These are phyloP conservation scores for Fabrea salina DNA, from an alignment of 169 alveolate species.

Conservation along the genomic window DNA sequence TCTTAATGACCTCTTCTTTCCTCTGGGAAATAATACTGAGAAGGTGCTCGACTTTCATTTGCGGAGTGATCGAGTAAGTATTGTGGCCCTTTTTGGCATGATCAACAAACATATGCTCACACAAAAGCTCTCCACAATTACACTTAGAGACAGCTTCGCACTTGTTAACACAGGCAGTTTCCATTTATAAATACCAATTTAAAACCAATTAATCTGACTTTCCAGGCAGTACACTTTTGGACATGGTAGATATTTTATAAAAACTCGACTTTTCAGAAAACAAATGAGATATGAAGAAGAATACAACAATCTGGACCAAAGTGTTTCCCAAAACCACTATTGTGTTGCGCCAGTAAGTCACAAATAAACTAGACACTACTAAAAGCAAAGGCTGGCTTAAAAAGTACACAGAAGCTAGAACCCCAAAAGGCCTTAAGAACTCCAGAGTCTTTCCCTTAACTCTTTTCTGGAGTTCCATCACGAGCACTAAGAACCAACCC, in stretches of 20 bases:
- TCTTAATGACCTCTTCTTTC: too few relatives aligned
- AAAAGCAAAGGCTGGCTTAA: not conserved
- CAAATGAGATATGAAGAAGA: not conserved
- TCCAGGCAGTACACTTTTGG: slow-evolving; percentile 17
- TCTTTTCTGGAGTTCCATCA: not conserved
- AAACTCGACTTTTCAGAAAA: not conserved
- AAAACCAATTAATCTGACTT: not conserved
- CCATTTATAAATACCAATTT: not conserved
- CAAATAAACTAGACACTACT: not conserved
- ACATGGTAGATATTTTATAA: slow-evolving; percentile 12
- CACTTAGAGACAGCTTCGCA: too few relatives aligned
- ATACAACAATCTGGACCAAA: not conserved
- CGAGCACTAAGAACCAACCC: not conserved
- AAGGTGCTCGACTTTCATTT: too few relatives aligned
- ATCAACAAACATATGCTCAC: too few relatives aligned
- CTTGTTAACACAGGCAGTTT: too few relatives aligned
- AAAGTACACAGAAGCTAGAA: not conserved
- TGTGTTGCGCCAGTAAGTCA: not conserved
- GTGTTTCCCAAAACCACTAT: not conserved
- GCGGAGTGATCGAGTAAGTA: too few relatives aligned
- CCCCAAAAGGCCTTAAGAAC: not conserved
- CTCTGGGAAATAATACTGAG: too few relatives aligned
- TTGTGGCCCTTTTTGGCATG: too few relatives aligned
- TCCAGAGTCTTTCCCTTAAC: not conserved
- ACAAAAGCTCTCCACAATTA: too few relatives aligned